Base-by-base conservation (phyloP, 202 grass and related monocot genomes). In the Saccharum hybrid region DNA sequence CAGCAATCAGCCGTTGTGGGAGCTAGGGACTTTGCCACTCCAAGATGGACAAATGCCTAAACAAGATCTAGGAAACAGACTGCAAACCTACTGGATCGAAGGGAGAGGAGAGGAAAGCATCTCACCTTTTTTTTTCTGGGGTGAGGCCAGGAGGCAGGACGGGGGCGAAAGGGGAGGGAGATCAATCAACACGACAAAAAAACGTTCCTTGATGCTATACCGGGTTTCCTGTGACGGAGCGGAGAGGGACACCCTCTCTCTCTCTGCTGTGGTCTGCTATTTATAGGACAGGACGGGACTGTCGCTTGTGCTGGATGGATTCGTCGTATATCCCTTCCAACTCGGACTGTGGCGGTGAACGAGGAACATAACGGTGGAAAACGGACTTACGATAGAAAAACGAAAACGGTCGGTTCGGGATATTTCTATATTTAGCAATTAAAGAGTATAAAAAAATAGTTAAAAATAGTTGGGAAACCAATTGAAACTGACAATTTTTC, bases 171-270 rank as follows among this genome's bases (percentile, higher is more conserved):
- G 59, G 45, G 28, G 4, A 15, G 23, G 28, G 28, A 30, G 64
- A 49, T 21, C 43, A 77, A 88, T 81, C 71, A 85, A 38, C 54
- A 57, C 40, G 81, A 75, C 69, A 57, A 39, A 80, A 88, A 88
- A 69, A 46, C 57, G 49, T 14, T 22, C 69, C 48, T 40, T 49
- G 63, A 78, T 88, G 63, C 81, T 88, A 41, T 65, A 56, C 45
- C 31, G 33, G 64, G 73, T 38, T 80, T 69, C 64, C 36, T 80
- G 63, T 26, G 70, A 73, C 57, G 57, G 57, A 61, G 57, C 70
- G 8, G 69, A 67, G 45, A 19, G 40, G 33, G 41, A n/a, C 13
- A 31, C 7, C 7, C 42, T 1, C 3, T 11, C 49, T 16, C 49
- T 61, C 37, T 49, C 76, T 14, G 28, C 5, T 62, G 74, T 18